phyloP scores from a whole-genome alignment of 1,139 yeast genomes.

The Geotrichum candidum region DNA sequence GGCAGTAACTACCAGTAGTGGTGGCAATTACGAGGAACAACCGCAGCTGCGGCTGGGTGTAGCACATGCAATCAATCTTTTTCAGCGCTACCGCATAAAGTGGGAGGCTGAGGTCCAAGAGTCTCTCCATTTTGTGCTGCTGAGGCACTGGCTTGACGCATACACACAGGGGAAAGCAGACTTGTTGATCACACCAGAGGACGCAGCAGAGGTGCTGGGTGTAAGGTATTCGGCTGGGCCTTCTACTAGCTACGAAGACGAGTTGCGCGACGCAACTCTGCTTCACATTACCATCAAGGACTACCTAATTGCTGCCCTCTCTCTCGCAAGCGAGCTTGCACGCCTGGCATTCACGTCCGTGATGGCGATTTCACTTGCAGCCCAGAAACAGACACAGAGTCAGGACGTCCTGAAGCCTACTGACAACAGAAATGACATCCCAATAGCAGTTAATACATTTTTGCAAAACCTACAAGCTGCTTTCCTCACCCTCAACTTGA shows the following conservation, averaged over 20 bases:
- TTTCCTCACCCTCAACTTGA: slow-evolving; percentile 31
- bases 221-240: slow-evolving; percentile 4
- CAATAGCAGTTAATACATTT: slow-evolving; percentile 22
- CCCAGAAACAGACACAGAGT: slow-evolving; percentile 1
- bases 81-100: slow-evolving; percentile 26
- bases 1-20: background rate
- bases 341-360: slow-evolving; percentile 33
- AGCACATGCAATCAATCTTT: slow-evolving; percentile 17
- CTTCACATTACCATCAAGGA: slow-evolving; percentile 21
- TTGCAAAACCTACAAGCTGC: slow-evolving; percentile 32
- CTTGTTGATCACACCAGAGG: slow-evolving; percentile 19
- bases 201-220: slow-evolving; percentile 21
- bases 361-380: slow-evolving; percentile 23
- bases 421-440: slow-evolving; percentile 8
- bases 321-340: slow-evolving; percentile 29
- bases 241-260: background rate
- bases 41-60: background rate
- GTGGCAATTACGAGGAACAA: background rate
- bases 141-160: slow-evolving; percentile 22
- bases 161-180: background rate
- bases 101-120: slow-evolving; percentile 27
- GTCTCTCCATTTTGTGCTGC: slow-evolving; percentile 21
- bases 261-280: slow-evolving; percentile 3
- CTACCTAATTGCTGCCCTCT: slow-evolving; percentile 31
- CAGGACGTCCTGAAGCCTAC: slow-evolving; percentile 4